Conservation (phyloP, 2,329 filamentous ascomycete genomes). For the Ophiobolus disseminans region DNA sequence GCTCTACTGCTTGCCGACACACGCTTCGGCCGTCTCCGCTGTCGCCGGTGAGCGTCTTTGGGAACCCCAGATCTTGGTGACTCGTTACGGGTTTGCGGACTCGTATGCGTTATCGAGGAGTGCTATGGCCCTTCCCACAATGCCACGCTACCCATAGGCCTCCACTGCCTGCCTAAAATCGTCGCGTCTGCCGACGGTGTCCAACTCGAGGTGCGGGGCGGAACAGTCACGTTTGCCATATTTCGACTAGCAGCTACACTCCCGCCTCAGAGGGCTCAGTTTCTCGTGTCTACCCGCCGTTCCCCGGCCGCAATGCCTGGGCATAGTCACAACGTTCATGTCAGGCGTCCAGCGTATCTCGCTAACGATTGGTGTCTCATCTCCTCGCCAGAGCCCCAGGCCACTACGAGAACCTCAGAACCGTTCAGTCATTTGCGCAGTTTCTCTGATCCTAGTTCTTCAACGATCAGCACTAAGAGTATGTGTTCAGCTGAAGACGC, state of each 20-base stretch:
- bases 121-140: constrained; percentile 4
- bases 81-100: constrained; percentile 5
- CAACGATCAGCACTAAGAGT: background rate
- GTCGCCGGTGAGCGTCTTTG: constrained; percentile 15
- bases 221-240: constrained; percentile 4
- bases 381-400: background rate
- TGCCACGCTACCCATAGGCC: constrained; percentile 10
- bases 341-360: constrained; percentile 15
- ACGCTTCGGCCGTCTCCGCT: constrained; percentile 15
- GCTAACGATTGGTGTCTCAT: constrained; percentile 9
- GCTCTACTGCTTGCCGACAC: constrained; percentile 11
- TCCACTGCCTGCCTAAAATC: constrained; percentile 9
- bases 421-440: background rate
- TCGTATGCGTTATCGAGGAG: constrained; percentile 1
- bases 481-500: background rate
- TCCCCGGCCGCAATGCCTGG: background rate
- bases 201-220: constrained; percentile 7
- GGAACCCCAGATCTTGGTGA: constrained; percentile 19
- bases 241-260: constrained; percentile 5
- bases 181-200: constrained; percentile 7
- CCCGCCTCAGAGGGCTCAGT: constrained; percentile 1
- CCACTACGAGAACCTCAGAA: background rate
- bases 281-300: constrained; percentile 5
- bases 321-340: constrained; percentile 1
- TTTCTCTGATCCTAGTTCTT: background rate